Percentiles rank a stretch among this genome's conserved stretches.
These are phyloP conservation scores for Candida mattraensis DNA, from an alignment of 805 yeast species.

Conservation along the genomic window DNA sequence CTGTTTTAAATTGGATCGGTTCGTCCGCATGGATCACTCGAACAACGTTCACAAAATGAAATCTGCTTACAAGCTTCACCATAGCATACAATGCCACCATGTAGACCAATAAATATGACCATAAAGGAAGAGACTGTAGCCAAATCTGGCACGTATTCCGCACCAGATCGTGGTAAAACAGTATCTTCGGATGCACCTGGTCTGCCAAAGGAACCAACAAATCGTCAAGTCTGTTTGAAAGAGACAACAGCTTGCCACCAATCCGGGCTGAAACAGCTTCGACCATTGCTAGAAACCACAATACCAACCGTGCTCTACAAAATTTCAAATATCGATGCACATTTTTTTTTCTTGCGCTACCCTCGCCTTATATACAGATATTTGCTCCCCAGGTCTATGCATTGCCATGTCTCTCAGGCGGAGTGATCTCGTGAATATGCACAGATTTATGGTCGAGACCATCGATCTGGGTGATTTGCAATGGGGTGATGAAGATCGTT, in stretches of 20 bases:
- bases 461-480: constrained; percentile 76
- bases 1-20: constrained; percentile 10
- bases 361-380: background rate
- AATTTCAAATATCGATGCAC: background rate
- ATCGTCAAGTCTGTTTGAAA: constrained; percentile 1
- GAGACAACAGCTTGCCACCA: background rate
- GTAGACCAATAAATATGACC: constrained; percentile 12
- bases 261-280: no score
- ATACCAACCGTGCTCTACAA: background rate
- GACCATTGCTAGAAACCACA: no score
- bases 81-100: background rate
- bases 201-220: constrained; percentile 5
- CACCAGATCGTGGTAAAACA: constrained; percentile 13
- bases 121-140: constrained; percentile 14
- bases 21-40: constrained; percentile 8
- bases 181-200: constrained; percentile 7
- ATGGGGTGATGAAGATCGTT: constrained; percentile 92
- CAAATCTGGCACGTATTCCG: no score
- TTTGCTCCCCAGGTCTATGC: background rate
- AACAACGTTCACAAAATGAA: constrained; percentile 16
- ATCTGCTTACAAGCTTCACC: constrained; percentile 1
- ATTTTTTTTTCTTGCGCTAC: no score
- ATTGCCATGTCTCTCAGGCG: constrained; percentile 31
- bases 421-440: constrained; percentile 58
- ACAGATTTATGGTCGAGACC: constrained; percentile 54